Base-by-base conservation (phyloP, 1,284 basidiomycete genomes). In the Rhodotorula sp. region DNA sequence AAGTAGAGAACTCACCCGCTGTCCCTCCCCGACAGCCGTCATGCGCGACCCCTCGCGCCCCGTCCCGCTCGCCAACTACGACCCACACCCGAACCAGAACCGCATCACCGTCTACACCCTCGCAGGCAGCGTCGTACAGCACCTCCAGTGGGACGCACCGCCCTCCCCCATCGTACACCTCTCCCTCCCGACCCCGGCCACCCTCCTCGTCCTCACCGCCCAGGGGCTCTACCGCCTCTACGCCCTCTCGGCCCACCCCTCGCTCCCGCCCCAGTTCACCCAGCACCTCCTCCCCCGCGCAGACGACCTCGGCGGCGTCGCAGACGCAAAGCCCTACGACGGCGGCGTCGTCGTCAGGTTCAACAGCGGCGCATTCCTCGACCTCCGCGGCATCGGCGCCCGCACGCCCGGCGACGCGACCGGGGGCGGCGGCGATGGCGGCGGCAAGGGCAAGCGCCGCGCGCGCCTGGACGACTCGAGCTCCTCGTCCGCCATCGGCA, bases 201-300 rank as follows among this genome's bases (percentile, higher is more conserved):
- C 48, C 8, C 46, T 88, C 63, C 86, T 98, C 48, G 88, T 90
- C 1, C 83, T 99, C 41, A 93, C 94, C 76, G 94, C 97, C 81
- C 94, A 97, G 78, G 96, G 96, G 27, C 85, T 87, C 17, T 97
- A 97, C 80, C 87, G 96, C 54, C 80, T 97, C 29, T 97, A 98
- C 80, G 90, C 95, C 81, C 85, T 97, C 32, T 81, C 82, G 22
- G 94, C 66, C 80, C 70, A 51, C 79, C 61, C 59, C 25, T n/a
- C 72, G 80, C 90, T 95, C 59, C 88, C 92, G 80, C 87, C 90
- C 55, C 89, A 90, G 77, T 97, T 96, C 80, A 85, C 87, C 64
- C 92, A 96, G 76, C 86, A 90, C 79, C 91, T 92, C 0, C 85
- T 98, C 2, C 84, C 85, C 17, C 93, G 97, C 60, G 92, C 92